Conservation (phyloP, 306 rosid species). For the Lathyrus sativus region DNA sequence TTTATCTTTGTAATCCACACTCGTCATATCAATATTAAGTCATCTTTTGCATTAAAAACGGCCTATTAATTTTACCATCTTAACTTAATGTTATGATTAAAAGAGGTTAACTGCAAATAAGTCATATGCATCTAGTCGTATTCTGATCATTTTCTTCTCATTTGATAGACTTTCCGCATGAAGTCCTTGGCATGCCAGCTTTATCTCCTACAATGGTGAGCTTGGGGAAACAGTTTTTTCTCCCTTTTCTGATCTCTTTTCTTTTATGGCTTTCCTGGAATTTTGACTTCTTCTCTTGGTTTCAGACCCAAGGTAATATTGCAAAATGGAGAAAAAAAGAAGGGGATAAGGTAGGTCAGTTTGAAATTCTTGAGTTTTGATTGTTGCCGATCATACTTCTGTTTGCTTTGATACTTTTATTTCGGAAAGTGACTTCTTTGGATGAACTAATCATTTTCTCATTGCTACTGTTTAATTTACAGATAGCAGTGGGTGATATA, state of each 20-base stretch:
- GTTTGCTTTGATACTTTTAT: constrained; percentile 33
- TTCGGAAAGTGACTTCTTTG: constrained; percentile 35
- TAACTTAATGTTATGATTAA: constrained; percentile 6
- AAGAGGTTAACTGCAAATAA: constrained; percentile 30
- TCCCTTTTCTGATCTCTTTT: constrained; percentile 25
- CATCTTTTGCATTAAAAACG: not conserved
- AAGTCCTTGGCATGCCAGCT: constrained; percentile 87
- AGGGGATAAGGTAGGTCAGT: constrained; percentile 86
- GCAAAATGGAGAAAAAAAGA: constrained; percentile 90
- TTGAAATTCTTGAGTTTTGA: constrained; percentile 28
- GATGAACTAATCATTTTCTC: constrained; percentile 36
- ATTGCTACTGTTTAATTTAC: constrained; percentile 45
- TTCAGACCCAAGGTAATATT: constrained; percentile 91
- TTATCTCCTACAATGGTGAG: constrained; percentile 98
- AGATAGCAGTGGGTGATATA: constrained; percentile 92
- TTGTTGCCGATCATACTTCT: constrained; percentile 40
- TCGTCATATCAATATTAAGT: not conserved
- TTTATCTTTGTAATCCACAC: not conserved
- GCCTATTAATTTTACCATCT: not conserved
- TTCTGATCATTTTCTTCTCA: constrained; percentile 22
- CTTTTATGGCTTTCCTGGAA: constrained; percentile 33
- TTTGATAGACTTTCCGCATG: constrained; percentile 66
- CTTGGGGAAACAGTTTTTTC: constrained; percentile 26
- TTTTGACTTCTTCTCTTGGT: constrained; percentile 38
- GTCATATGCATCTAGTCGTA: constrained; percentile 15